Conservation (phyloP, 345 rosid species). For the Syzygium aromaticum region DNA sequence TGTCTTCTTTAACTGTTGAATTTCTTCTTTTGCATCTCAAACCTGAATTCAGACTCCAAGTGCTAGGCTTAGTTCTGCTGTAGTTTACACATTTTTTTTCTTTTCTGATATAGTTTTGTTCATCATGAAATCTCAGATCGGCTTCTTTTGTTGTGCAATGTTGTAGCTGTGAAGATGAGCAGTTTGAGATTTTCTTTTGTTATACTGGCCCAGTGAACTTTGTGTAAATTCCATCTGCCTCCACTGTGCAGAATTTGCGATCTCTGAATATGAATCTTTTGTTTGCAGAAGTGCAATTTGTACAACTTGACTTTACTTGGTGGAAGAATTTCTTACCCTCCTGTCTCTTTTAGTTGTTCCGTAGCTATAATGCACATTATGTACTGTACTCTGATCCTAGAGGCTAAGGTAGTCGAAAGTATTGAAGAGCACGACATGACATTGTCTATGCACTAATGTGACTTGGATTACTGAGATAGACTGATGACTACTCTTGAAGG, state of each 20-base stretch:
- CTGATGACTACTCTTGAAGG: not conserved
- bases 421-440: not conserved
- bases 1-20: slow-evolving; percentile 1
- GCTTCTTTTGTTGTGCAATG: not conserved
- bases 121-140: not conserved
- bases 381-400: not conserved
- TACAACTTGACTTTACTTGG: not conserved
- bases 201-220: not conserved
- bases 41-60: not conserved
- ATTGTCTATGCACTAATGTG: not conserved
- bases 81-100: slow-evolving; percentile 8
- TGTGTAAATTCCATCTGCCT: not conserved
- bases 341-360: not conserved
- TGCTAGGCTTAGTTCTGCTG: slow-evolving; percentile 13
- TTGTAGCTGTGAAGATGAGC: not conserved
- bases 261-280: not conserved
- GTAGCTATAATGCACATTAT: not conserved
- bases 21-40: not conserved
- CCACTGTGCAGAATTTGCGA: not conserved
- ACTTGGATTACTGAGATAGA: not conserved
- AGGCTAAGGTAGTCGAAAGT: not conserved
- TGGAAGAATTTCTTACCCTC: not conserved
- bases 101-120: not conserved
- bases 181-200: not conserved
- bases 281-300: not conserved